These are phyloP conservation scores for Penicillium canescens DNA, from an alignment of 495 filamentous ascomycete genomes.

Conservation along the genomic window DNA sequence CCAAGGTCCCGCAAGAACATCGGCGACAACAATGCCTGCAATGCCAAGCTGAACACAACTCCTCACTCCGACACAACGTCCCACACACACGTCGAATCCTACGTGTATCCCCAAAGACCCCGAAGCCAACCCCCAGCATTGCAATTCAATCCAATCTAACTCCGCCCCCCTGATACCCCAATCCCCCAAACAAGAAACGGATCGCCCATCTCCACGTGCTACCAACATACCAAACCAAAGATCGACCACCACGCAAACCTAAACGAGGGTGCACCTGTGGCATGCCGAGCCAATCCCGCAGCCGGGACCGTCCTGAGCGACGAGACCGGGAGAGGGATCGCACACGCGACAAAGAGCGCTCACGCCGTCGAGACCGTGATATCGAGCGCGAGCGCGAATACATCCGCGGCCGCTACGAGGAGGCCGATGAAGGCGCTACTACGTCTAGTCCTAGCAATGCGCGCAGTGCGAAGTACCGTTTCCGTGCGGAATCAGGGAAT, in stretches of 20 bases:
- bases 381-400: conserved; percentile 28
- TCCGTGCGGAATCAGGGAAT: conserved; percentile 22
- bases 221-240: neutral
- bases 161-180: too few species aligned
- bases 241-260: neutral
- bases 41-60: neutral
- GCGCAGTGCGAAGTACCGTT: conserved; percentile 21
- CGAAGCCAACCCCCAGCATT: too few species aligned
- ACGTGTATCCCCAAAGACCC: too few species aligned
- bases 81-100: too few species aligned
- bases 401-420: conserved; percentile 25
- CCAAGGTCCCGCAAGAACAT: conserved; percentile 3
- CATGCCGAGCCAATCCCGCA: conserved; percentile 44
- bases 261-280: neutral
- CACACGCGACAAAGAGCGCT: conserved; percentile 22
- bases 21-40: conserved; percentile 2
- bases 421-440: conserved; percentile 12
- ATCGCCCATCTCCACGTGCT: neutral
- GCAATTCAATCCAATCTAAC: too few species aligned
- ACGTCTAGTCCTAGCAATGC: conserved; percentile 15
- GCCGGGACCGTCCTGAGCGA: conserved; percentile 43
- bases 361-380: conserved; percentile 19
- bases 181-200: neutral
- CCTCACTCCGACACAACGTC: neutral
- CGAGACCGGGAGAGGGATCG: conserved; percentile 43